Conservation (phyloP, 2,329 filamentous ascomycete genomes). For the Chaetomiaceae sp. region DNA sequence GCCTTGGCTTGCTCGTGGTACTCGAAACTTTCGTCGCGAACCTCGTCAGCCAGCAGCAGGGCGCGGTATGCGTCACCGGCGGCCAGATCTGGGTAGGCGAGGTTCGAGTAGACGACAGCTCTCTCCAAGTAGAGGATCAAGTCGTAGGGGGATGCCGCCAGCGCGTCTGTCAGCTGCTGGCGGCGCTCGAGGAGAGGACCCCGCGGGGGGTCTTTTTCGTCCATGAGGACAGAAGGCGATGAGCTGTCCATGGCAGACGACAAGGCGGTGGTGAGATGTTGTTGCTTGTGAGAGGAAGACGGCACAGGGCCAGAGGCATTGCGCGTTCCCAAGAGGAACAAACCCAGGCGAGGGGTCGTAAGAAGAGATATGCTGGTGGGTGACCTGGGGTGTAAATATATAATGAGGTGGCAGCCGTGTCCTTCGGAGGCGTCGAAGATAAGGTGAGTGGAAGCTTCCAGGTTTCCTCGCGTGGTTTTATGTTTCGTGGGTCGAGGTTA, state of each 20-base stretch:
- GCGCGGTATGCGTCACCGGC: constrained; percentile 87
- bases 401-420: no score
- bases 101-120: constrained; percentile 63
- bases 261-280: not conserved
- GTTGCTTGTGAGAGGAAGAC: not conserved
- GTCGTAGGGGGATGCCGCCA: constrained; percentile 54
- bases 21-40: constrained; percentile 73
- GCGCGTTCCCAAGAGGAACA: not conserved
- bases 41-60: constrained; percentile 79
- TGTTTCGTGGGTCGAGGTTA: not conserved
- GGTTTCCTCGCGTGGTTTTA: no score
- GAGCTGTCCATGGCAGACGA: constrained; percentile 27
- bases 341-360: no score
- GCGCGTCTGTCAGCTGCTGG: constrained; percentile 51
- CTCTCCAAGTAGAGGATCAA: constrained; percentile 63
- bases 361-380: no score
- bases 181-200: constrained; percentile 51
- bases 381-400: no score
- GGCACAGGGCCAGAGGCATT: not conserved
- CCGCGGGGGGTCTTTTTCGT: constrained; percentile 36
- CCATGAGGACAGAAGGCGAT: constrained; percentile 23
- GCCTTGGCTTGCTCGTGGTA: constrained; percentile 67
- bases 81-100: constrained; percentile 87
- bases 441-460: no score
- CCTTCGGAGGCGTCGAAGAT: no score